Percentiles rank a stretch among this genome's conserved stretches.
These are phyloP conservation scores for Thermothielavioides terrestris DNA, from an alignment of 495 filamentous ascomycete species.

Conservation along the genomic window DNA sequence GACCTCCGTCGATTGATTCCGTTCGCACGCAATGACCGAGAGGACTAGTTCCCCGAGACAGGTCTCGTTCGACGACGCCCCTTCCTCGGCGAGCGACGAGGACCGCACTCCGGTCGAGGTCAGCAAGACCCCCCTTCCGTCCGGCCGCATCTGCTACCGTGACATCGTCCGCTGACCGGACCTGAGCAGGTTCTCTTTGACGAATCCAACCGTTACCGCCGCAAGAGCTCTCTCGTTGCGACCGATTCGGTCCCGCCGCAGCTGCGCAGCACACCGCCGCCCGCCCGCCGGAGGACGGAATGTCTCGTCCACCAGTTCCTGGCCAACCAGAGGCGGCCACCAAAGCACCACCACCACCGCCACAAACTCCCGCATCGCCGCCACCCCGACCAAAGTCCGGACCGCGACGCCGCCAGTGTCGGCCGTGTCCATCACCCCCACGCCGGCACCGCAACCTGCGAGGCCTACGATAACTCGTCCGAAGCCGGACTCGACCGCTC, in stretches of 20 bases:
- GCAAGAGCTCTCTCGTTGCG: constrained; percentile 77
- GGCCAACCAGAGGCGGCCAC: constrained; percentile 41
- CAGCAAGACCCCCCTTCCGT: not conserved
- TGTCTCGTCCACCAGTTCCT: constrained; percentile 83
- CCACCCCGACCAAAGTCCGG: too few species aligned
- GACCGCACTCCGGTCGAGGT: constrained; percentile 38
- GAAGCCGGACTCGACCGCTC: constrained; percentile 21
- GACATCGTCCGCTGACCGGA: constrained; percentile 1
- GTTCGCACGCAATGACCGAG: not conserved
- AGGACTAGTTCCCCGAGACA: not conserved
- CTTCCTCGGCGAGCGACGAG: constrained; percentile 34
- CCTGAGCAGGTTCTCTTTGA: constrained; percentile 63
- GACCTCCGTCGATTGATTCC: not conserved
- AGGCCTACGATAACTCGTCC: constrained; percentile 19
- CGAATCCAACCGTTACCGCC: constrained; percentile 59
- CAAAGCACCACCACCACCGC: not conserved
- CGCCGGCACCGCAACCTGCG: not conserved
- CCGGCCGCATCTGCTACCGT: not conserved
- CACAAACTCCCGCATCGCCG: too few species aligned
- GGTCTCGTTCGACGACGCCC: constrained; percentile 10
- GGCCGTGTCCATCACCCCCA: constrained; percentile 10
- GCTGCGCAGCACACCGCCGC: constrained; percentile 37
- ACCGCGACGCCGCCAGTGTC: not conserved
- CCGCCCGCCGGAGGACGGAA: constrained; percentile 40
- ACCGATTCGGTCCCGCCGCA: constrained; percentile 39